These are phyloP conservation scores for Hirschfeldia incana DNA, from an alignment of 345 rosid genomes.

Conservation along the genomic window DNA sequence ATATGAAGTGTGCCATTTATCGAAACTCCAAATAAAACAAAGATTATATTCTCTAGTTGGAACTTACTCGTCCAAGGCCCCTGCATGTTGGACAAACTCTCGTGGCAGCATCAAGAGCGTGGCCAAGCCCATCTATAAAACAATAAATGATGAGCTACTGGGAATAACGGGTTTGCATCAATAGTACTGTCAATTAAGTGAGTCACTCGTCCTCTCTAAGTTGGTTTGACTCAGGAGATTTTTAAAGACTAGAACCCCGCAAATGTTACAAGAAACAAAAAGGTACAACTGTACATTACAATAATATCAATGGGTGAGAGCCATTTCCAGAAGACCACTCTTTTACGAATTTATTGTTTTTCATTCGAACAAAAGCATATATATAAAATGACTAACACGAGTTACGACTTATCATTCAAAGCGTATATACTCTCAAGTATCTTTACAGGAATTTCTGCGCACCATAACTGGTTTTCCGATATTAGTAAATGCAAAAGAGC, in stretches of 20 bases:
- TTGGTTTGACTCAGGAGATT: constrained; percentile 10
- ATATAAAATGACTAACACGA: neutral
- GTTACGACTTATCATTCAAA: constrained; percentile 4
- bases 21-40: constrained; percentile 11
- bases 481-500: constrained; percentile 18
- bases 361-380: constrained; percentile 8
- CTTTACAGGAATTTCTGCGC: neutral
- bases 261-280: constrained; percentile 2
- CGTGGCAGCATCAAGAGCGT: constrained; percentile 58
- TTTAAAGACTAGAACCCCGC: neutral
- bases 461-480: constrained; percentile 10
- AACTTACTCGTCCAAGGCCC: constrained; percentile 83
- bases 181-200: constrained; percentile 9
- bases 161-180: constrained; percentile 9
- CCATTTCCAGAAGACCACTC: constrained; percentile 11
- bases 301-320: neutral
- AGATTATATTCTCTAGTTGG: constrained; percentile 25
- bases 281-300: constrained; percentile 4
- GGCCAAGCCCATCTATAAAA: constrained; percentile 80
- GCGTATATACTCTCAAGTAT: neutral
- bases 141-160: constrained; percentile 21
- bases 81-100: constrained; percentile 72
- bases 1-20: neutral
- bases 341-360: neutral
- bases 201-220: constrained; percentile 3